phyloP scores from a whole-genome alignment of 2,329 filamentous ascomycete species.

The Diplodia scrobiculata region DNA sequence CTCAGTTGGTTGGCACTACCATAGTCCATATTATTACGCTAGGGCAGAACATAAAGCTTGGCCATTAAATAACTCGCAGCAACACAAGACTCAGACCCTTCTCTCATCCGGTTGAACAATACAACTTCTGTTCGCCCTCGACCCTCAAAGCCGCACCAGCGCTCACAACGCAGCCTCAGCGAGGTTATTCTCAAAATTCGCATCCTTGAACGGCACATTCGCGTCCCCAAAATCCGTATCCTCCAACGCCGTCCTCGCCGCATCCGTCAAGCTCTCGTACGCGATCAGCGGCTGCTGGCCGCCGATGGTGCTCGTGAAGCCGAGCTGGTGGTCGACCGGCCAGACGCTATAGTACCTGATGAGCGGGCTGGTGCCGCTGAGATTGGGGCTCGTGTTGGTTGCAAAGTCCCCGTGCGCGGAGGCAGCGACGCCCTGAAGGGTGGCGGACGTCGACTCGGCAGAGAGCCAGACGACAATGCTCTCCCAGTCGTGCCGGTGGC shows the following conservation, averaged over 20 bases:
- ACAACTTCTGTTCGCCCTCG: too few species aligned
- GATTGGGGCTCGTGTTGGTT: conserved; percentile 47
- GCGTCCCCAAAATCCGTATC: conserved; percentile 52
- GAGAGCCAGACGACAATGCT: conserved; percentile 57
- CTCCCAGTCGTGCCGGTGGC: conserved; percentile 61
- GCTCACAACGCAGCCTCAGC: conserved; percentile 35
- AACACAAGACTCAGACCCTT: too few species aligned
- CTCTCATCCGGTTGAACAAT: too few species aligned
- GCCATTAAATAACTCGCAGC: too few species aligned
- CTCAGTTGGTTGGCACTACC: too few species aligned
- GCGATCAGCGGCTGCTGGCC: conserved; percentile 53
- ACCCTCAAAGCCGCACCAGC: too few species aligned
- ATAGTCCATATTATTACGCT: too few species aligned
- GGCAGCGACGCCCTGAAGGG: conserved; percentile 55
- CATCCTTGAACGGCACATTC: conserved; percentile 54
- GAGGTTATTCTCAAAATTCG: conserved; percentile 53
- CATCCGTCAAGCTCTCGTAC: conserved; percentile 53
- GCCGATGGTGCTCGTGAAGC: conserved; percentile 47
- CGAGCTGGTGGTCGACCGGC: conserved; percentile 54
- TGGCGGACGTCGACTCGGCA: conserved; percentile 44
- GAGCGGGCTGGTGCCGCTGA: conserved; percentile 50
- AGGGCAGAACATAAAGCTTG: too few species aligned
- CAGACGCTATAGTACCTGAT: conserved; percentile 55
- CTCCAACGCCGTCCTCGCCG: conserved; percentile 49
- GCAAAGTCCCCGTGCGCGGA: conserved; percentile 56